Evolutionary conservation across 139 green algal species (phyloP), one percentile per base, ranked within the genome.

Genomic region (Pedinophyceae sp.): DNA sequence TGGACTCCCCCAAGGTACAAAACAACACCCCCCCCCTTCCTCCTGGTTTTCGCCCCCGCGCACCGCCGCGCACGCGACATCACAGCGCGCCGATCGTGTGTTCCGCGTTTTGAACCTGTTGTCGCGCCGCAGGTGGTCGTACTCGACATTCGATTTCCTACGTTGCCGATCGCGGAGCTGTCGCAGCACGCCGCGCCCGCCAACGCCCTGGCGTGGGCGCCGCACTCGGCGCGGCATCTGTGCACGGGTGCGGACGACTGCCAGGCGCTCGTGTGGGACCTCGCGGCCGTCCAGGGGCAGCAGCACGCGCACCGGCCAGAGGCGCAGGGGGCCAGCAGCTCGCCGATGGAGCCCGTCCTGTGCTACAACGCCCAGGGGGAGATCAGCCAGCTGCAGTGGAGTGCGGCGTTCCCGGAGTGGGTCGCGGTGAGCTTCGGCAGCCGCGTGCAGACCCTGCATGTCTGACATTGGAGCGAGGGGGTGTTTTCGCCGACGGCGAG

Each of bases 371-470:
- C 86, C 3, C 75, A 74, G 0, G 72, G 83, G 17, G 88, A 96
- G 55, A 81, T 97, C 28, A 94, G 84, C 61, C 76, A 86, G 69
- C 71, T 95, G 66, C 84, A 93, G 67, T 97, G 87, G 92, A 86
- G 62, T 41, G 66, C 57, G 19, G 67, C 72, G 22, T 78, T 93
- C 48, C 76, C 78, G 0, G 81, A 94, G 58, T 93, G 90, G 87
- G 80, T 95, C 22, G 83, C 86, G 22, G 83, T 98, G 5, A 89
- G 77, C 51, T 94, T 90, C 56, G 69, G 61, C 16, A 85, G 77
- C 55, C 93, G 80, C 50, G 69, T 87, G 22, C 91, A 97, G 67
- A 92, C 97, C 30, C 58, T 97, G 47, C 30, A 83, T 17, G 87
- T 97, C 3, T 97, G 59, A 76, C 19, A n/a, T n/a, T n/a, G n/a